phyloP scores from a whole-genome alignment of 1,139 yeast species.

The Nakaseomyces sp. region DNA sequence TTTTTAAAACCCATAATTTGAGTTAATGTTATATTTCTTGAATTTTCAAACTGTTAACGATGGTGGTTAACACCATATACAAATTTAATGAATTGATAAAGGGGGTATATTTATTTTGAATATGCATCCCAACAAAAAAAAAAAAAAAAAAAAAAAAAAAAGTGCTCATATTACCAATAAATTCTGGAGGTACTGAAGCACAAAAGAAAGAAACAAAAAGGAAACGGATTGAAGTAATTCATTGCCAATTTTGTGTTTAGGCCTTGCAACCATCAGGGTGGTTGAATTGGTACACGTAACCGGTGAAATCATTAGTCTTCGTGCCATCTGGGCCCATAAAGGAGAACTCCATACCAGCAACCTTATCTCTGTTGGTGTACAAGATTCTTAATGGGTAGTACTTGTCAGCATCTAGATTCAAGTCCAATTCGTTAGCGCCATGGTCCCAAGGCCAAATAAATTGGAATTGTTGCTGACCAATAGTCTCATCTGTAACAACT shows the following conservation, averaged over 20 bases:
- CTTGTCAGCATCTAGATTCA: neutral
- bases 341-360: neutral
- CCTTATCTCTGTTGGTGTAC: neutral
- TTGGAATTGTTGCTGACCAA: neutral
- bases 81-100: too few relatives aligned
- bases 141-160: too few relatives aligned
- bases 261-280: neutral
- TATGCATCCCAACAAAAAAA: too few relatives aligned
- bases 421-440: neutral
- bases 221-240: too few relatives aligned
- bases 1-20: too few relatives aligned
- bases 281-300: neutral
- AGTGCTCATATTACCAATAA: too few relatives aligned
- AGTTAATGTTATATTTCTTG: too few relatives aligned
- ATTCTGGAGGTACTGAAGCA: too few relatives aligned
- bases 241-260: neutral
- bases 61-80: too few relatives aligned
- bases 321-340: neutral
- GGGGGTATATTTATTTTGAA: too few relatives aligned
- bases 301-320: neutral
- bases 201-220: neutral
- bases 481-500: neutral
- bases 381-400: conserved; percentile 2
- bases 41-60: too few relatives aligned
- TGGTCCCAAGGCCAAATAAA: neutral